A percentile compares a stretch with the other conserved stretches of the same genome.
These are phyloP conservation scores for Hygrophorus pudorinus DNA, from an alignment of 768 basidiomycete genomes.

Conservation along the genomic window DNA sequence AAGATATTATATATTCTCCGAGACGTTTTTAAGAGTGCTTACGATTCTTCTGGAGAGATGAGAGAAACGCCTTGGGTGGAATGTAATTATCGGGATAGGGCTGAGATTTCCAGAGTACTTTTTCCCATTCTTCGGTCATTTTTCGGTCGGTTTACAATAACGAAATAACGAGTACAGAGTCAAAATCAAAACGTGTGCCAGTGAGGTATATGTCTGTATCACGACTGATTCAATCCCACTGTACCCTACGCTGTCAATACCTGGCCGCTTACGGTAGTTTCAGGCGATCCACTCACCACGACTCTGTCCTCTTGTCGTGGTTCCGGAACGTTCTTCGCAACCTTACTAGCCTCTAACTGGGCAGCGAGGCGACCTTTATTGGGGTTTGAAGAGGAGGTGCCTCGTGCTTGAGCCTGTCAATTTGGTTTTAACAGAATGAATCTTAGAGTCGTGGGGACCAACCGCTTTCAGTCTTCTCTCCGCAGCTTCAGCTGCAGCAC, in stretches of 20 bases:
- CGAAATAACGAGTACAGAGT: too few relatives aligned
- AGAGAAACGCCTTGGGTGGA: constrained; percentile 61
- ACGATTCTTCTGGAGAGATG: constrained; percentile 74
- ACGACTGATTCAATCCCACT: constrained; percentile 26
- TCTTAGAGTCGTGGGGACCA: constrained; percentile 19
- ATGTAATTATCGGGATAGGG: constrained; percentile 82
- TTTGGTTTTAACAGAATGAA: constrained; percentile 5
- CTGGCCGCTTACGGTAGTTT: background rate
- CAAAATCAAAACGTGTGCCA: too few relatives aligned
- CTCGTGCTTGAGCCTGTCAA: constrained; percentile 32
- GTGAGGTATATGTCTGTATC: too few relatives aligned
- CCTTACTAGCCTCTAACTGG: constrained; percentile 28
- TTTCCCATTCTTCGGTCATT: constrained; percentile 42
- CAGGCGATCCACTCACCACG: constrained; percentile 25
- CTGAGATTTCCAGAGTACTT: constrained; percentile 71
- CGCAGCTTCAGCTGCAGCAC: constrained; percentile 53
- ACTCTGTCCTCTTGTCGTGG: constrained; percentile 25
- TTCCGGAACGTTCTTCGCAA: constrained; percentile 24
- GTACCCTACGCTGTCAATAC: background rate
- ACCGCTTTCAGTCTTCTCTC: constrained; percentile 50
- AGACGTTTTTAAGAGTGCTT: constrained; percentile 19
- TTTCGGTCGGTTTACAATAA: background rate
- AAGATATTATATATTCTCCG: background rate
- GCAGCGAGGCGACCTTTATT: constrained; percentile 37
- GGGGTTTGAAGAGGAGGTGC: constrained; percentile 34